Evolutionary conservation across 768 basidiomycete species (phyloP).

Genomic region (Phlegmacium glaucopus): DNA sequence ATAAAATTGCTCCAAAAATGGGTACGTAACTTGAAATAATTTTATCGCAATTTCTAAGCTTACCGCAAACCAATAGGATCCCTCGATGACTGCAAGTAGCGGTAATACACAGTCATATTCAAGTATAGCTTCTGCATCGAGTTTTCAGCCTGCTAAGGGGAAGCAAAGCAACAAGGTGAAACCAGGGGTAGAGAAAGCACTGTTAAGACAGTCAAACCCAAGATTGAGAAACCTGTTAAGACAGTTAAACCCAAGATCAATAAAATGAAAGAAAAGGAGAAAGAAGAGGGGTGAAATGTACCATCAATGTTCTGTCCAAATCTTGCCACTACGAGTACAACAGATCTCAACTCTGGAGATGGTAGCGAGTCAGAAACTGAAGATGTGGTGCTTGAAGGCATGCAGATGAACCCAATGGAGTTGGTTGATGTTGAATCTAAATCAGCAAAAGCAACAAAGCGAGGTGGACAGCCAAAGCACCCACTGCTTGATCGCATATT

Average conservation of each 20-base stretch:
- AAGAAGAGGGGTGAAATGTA: neutral
- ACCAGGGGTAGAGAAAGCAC: neutral
- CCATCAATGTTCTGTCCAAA: neutral
- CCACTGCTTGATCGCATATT: neutral
- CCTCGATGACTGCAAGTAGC: neutral
- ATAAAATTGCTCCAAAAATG: neutral
- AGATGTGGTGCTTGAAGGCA: neutral
- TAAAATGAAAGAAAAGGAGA: no score
- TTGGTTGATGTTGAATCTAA: neutral
- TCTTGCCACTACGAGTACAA: neutral
- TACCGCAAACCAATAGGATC: neutral
- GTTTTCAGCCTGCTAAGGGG: neutral
- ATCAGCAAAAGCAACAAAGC: neutral
- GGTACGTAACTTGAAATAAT: neutral
- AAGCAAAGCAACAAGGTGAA: no score
- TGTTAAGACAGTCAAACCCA: neutral
- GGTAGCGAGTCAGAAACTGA: neutral
- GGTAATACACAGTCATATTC: neutral
- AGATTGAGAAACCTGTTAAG: neutral
- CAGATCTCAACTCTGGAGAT: neutral
- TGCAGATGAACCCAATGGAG: neutral
- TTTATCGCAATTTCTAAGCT: neutral
- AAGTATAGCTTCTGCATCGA: neutral
- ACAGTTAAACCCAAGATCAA: no score
- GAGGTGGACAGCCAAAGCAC: neutral